These are phyloP conservation scores for Geotrichum fermentans DNA, from an alignment of 1,139 yeast genomes.

Conservation along the genomic window DNA sequence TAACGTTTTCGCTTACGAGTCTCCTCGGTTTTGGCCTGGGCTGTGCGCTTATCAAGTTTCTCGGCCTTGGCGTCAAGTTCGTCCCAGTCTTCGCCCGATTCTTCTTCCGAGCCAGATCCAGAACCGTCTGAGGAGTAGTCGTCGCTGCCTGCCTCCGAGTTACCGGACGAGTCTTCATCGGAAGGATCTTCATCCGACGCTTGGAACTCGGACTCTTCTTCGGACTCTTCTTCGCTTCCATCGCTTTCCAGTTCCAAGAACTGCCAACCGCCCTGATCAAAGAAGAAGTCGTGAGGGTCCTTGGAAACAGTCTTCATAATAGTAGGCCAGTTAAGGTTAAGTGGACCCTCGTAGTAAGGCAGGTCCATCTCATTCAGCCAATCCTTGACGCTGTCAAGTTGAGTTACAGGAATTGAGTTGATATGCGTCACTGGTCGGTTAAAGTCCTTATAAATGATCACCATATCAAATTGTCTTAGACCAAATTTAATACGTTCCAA, in stretches of 20 bases:
- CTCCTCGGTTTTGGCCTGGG: constrained; percentile 21
- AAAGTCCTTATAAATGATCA: constrained; percentile 90
- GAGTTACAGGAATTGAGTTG: constrained; percentile 90
- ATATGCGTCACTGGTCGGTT: constrained; percentile 82
- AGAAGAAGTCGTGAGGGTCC: constrained; percentile 91
- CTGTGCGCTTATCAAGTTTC: constrained; percentile 28
- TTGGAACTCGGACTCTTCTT: constrained; percentile 39
- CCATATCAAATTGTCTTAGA: constrained; percentile 90
- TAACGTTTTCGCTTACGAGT: constrained; percentile 21
- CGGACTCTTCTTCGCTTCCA: constrained; percentile 49
- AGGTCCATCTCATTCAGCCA: constrained; percentile 97
- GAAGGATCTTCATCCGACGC: constrained; percentile 34
- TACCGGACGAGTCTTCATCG: constrained; percentile 29
- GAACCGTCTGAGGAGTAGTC: constrained; percentile 23
- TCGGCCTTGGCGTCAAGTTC: constrained; percentile 39
- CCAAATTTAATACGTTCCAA: constrained; percentile 97
- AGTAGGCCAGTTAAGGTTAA: constrained; percentile 91
- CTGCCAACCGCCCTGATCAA: constrained; percentile 88
- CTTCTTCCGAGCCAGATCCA: constrained; percentile 31
- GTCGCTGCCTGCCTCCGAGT: constrained; percentile 25
- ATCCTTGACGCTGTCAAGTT: constrained; percentile 85
- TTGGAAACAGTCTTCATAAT: constrained; percentile 91
- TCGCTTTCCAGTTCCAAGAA: constrained; percentile 63
- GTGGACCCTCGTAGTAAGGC: constrained; percentile 90
- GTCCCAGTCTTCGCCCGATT: constrained; percentile 40